A percentile compares a stretch with the other conserved stretches of the same genome.
These are phyloP conservation scores for Scedosporium minutisporum DNA, from an alignment of 2,329 filamentous ascomycete species.

Conservation along the genomic window DNA sequence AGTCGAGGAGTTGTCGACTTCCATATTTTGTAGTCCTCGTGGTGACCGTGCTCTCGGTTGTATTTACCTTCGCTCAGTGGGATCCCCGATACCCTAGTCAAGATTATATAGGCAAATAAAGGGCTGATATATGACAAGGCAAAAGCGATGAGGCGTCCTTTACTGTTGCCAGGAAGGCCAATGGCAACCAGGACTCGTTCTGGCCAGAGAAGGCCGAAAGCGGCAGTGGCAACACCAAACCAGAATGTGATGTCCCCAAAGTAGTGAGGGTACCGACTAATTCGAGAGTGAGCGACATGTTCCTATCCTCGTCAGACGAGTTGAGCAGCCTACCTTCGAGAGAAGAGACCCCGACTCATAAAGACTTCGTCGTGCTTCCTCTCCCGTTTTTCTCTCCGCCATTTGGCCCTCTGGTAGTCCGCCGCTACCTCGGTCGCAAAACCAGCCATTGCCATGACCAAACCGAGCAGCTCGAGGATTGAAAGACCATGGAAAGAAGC, in stretches of 20 bases:
- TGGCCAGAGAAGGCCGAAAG: background rate
- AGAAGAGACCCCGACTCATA: background rate
- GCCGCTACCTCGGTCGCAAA: background rate
- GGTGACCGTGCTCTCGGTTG: conserved; percentile 51
- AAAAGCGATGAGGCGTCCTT: background rate
- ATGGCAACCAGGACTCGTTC: background rate
- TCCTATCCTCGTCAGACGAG: background rate
- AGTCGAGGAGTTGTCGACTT: conserved; percentile 57
- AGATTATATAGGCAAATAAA: conserved; percentile 52
- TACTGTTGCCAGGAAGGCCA: background rate
- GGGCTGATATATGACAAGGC: conserved; percentile 36
- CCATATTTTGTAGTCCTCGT: conserved; percentile 59
- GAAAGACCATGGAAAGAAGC: background rate
- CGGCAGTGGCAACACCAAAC: background rate
- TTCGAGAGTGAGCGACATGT: background rate
- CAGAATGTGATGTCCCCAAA: background rate
- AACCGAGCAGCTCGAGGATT: background rate
- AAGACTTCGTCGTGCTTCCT: background rate
- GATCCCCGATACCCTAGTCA: conserved; percentile 54
- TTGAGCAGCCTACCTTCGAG: background rate
- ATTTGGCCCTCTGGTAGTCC: background rate
- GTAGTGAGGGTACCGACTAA: background rate
- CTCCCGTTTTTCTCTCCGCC: background rate
- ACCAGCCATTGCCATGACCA: background rate
- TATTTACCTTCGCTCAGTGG: conserved; percentile 62